Evolutionary conservation across 2,329 filamentous ascomycete genomes (phyloP), one percentile per base, ranked within the genome.

Genomic region (Phaeosphaeria sp.): DNA sequence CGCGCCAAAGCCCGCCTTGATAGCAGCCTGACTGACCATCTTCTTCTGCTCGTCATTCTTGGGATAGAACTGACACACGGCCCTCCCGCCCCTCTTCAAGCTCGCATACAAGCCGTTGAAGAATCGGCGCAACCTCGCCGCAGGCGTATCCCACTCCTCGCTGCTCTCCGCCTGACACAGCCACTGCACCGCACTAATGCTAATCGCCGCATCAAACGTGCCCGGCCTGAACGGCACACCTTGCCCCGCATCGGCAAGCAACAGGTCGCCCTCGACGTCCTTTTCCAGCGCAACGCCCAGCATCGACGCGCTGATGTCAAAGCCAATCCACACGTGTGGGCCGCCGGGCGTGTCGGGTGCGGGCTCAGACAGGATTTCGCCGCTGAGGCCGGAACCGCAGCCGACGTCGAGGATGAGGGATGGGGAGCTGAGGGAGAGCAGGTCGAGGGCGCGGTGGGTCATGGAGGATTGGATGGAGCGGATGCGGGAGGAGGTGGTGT

Each of bases 141-240:
- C 86, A 0, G 93, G 90, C 0, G 52, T 50, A 39, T 55, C 52
- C 52, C 86, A 91, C 0, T 95, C 93, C 50, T 96, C 92, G 72
- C 87, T 91, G 58, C 86, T 91, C 77, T 98, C 95, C 42, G 94
- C 95, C 77, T 97, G 98, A 78, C 95, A 99, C 27, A 99, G 84
- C 95, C 95, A 99, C 78, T 99, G 95, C n/a, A 99, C 90, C 0
- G 95, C 95, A 67, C 88, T 92, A 74, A 99, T 98, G 72, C 89
- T 93, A 68, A 99, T 93, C 21, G 95, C 95, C 0, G 94, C 95
- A 75, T 99, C 95, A 73, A 99, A 99, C 0, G 89, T 87, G 30
- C 95, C 95, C 0, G 95, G 87, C 17, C 95, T 89, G 76, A 99
- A 99, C 0, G 95, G 95, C 0, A 99, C 87, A 1, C 95, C 95